A percentile compares a stretch with the other conserved stretches of the same genome.
These are phyloP conservation scores for Boletus semigastroideus DNA, from an alignment of 1,284 basidiomycete genomes.

Conservation along the genomic window DNA sequence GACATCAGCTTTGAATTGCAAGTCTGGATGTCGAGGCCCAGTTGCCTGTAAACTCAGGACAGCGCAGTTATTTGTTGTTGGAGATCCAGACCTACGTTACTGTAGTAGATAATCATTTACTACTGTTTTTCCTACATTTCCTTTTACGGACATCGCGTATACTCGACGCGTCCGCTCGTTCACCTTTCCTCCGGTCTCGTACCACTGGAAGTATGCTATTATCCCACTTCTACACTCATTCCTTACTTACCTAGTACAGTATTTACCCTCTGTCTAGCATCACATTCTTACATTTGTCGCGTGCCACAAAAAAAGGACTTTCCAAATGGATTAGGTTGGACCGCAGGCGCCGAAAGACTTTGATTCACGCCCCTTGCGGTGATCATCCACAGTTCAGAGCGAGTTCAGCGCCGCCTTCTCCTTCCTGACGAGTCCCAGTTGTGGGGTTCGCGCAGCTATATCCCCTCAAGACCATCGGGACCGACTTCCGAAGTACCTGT, in stretches of 20 bases:
- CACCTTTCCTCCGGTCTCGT: too few relatives aligned
- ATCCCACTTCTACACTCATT: too few relatives aligned
- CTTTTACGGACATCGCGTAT: too few relatives aligned
- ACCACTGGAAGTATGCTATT: too few relatives aligned
- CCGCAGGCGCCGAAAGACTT: neutral
- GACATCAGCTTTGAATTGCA: neutral
- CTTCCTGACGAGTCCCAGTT: constrained; percentile 2
- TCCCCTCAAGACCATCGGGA: constrained; percentile 6
- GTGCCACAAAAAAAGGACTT: neutral
- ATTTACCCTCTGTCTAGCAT: too few relatives aligned
- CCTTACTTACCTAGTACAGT: too few relatives aligned
- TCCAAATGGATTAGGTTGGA: constrained; percentile 6
- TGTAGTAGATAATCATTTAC: too few relatives aligned
- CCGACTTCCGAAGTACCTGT: constrained; percentile 14
- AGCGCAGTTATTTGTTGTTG: neutral
- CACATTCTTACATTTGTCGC: too few relatives aligned
- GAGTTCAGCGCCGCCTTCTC: neutral
- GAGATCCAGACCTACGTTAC: too few relatives aligned
- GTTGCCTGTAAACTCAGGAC: neutral
- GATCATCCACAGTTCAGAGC: neutral
- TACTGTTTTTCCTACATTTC: too few relatives aligned
- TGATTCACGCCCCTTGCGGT: constrained; percentile 1
- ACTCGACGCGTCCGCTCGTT: too few relatives aligned
- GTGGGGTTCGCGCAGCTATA: constrained; percentile 9
- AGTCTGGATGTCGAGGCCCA: neutral